Evolutionary conservation across 805 yeast genomes (phyloP).

Genomic region (Candida ponderosae): DNA sequence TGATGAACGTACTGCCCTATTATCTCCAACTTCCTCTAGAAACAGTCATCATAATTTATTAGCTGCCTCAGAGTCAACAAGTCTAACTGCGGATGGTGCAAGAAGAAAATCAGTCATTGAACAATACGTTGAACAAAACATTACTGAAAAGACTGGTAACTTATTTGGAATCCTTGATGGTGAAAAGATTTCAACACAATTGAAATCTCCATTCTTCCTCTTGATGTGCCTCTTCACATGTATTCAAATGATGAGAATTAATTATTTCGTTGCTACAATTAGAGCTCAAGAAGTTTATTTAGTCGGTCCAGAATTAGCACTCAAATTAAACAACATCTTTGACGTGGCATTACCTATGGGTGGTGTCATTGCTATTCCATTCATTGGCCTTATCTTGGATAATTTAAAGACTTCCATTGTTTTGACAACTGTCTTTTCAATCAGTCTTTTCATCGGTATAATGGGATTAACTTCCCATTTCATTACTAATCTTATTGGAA

Average conservation of each 20-base stretch:
- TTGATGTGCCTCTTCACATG: slow-evolving; percentile 75
- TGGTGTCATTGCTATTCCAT: slow-evolving; percentile 79
- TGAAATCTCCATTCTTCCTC: slow-evolving; percentile 60
- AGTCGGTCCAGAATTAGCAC: slow-evolving; percentile 45
- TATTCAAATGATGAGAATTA: slow-evolving; percentile 84
- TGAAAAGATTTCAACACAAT: slow-evolving; percentile 37
- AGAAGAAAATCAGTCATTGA: slow-evolving; percentile 55
- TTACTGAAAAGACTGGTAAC: slow-evolving; percentile 42
- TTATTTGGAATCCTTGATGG: slow-evolving; percentile 79
- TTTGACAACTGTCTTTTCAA: slow-evolving; percentile 38
- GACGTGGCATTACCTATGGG: slow-evolving; percentile 87
- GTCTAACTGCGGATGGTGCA: slow-evolving; percentile 13
- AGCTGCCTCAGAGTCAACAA: slow-evolving; percentile 7
- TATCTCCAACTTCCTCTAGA: slow-evolving; percentile 11
- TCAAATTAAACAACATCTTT: slow-evolving; percentile 60
- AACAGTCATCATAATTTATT: slow-evolving; percentile 4
- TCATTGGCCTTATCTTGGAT: slow-evolving; percentile 76
- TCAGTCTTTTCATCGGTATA: slow-evolving; percentile 61
- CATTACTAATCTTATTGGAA: slow-evolving; percentile 55
- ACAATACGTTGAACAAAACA: slow-evolving; percentile 51
- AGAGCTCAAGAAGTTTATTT: slow-evolving; percentile 75
- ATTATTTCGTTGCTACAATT: slow-evolving; percentile 88
- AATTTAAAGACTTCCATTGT: slow-evolving; percentile 56
- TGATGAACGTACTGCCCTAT: slow-evolving; percentile 24
- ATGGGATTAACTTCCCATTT: slow-evolving; percentile 52